These are phyloP conservation scores for Trichaptum fuscoviolaceum DNA, from an alignment of 768 basidiomycete genomes.

Conservation along the genomic window DNA sequence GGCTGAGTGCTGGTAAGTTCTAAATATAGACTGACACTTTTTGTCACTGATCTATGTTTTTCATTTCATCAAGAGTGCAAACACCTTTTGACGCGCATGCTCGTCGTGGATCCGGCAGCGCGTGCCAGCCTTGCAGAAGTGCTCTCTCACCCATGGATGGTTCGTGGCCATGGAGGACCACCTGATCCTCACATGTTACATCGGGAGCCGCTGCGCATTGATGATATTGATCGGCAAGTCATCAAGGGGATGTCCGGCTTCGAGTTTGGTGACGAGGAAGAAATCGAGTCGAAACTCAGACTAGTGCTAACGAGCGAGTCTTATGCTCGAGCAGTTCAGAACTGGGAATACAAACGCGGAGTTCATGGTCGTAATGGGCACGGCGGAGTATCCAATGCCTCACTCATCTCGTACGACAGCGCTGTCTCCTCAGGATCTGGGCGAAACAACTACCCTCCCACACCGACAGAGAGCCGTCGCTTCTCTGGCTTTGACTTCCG, in stretches of 20 bases:
- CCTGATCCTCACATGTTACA: slow-evolving; percentile 83
- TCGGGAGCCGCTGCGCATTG: slow-evolving; percentile 82
- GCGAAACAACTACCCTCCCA: slow-evolving; percentile 20
- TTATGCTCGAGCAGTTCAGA: slow-evolving; percentile 66
- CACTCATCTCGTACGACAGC: slow-evolving; percentile 56
- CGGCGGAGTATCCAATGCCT: slow-evolving; percentile 52
- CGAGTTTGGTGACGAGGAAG: slow-evolving; percentile 87
- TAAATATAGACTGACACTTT: neutral
- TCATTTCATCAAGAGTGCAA: slow-evolving; percentile 82
- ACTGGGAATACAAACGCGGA: slow-evolving; percentile 70
- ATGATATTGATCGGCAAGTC: slow-evolving; percentile 84
- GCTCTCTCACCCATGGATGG: slow-evolving; percentile 88
- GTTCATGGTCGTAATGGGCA: slow-evolving; percentile 33
- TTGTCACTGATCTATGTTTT: slow-evolving; percentile 14
- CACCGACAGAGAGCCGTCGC: slow-evolving; percentile 65
- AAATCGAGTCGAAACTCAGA: slow-evolving; percentile 71
- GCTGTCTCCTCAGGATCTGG: slow-evolving; percentile 15
- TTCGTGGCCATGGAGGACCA: slow-evolving; percentile 74
- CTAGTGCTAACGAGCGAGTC: slow-evolving; percentile 72
- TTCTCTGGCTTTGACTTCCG: slow-evolving; percentile 94
- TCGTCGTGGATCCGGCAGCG: slow-evolving; percentile 85
- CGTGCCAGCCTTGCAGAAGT: slow-evolving; percentile 85
- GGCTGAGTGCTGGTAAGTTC: slow-evolving; percentile 83
- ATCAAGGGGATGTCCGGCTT: slow-evolving; percentile 92
- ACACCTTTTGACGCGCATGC: slow-evolving; percentile 87